phyloP scores from a whole-genome alignment of 2,329 filamentous ascomycete species.

The Thelonectria olida region DNA sequence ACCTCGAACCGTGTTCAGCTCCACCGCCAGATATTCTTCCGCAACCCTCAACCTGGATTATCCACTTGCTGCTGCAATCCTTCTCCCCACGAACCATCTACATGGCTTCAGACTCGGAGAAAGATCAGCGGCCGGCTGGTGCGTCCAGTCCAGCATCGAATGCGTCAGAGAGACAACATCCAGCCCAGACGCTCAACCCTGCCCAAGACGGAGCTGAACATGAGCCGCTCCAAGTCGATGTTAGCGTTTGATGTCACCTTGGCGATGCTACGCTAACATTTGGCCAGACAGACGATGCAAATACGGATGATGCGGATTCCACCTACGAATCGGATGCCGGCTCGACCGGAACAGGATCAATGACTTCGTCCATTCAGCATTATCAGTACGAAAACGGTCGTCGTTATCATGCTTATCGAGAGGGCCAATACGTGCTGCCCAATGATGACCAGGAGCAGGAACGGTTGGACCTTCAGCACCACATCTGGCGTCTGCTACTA shows the following conservation, averaged over 20 bases:
- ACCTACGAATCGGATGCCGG: conserved; percentile 46
- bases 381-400: conserved; percentile 48
- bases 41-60: neutral
- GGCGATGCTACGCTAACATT: neutral
- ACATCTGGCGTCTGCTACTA: conserved; percentile 42
- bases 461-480: conserved; percentile 50
- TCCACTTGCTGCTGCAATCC: neutral
- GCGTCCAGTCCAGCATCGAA: neutral
- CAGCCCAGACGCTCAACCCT: conserved; percentile 12
- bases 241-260: conserved; percentile 2
- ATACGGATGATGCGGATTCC: conserved; percentile 43
- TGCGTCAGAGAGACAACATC: neutral
- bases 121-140: conserved; percentile 11
- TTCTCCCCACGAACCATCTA: neutral
- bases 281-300: conserved; percentile 28
- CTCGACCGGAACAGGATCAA: conserved; percentile 43
- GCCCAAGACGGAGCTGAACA: conserved; percentile 26
- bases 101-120: neutral
- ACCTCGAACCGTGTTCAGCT: neutral
- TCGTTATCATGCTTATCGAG: conserved; percentile 45
- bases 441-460: conserved; percentile 48
- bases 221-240: conserved; percentile 30
- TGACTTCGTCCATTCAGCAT: conserved; percentile 54
- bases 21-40: neutral
- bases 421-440: conserved; percentile 41